Conservation (phyloP, 176 grass and related monocot species). For the Rhynchospora breviuscula region DNA sequence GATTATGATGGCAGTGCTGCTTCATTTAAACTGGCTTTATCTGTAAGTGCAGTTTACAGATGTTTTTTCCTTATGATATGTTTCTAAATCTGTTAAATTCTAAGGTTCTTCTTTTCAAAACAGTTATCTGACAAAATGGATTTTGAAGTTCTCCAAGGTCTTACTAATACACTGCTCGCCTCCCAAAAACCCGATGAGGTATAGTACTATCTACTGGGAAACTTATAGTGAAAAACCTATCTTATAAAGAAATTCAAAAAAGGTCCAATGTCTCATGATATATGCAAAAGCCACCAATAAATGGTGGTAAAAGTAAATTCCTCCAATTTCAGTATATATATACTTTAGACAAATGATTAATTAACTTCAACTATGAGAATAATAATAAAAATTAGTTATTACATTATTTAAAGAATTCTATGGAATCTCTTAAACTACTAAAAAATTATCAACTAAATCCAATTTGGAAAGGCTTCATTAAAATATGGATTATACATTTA, state of each 20-base stretch:
- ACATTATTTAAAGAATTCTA: not conserved
- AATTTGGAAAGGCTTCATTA: not conserved
- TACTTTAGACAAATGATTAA: not conserved
- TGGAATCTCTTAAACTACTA: not conserved
- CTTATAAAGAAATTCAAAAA: not conserved
- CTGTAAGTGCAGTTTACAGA: slow-evolving; percentile 35
- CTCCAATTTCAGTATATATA: not conserved
- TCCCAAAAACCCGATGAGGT: slow-evolving; percentile 80
- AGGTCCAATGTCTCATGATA: not conserved
- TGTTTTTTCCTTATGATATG: slow-evolving; percentile 11
- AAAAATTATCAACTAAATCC: not conserved
- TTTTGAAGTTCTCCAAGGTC: slow-evolving; percentile 78
- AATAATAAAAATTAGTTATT: not conserved
- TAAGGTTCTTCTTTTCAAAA: slow-evolving; percentile 24
- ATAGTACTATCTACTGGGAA: slow-evolving; percentile 1
- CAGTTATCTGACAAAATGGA: slow-evolving; percentile 70
- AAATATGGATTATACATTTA: not conserved
- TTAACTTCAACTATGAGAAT: not conserved
- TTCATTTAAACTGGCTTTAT: slow-evolving; percentile 61
- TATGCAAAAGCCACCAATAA: not conserved
- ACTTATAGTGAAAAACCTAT: not conserved
- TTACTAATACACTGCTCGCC: slow-evolving; percentile 85
- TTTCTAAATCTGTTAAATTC: slow-evolving; percentile 9
- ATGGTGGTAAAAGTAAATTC: not conserved
- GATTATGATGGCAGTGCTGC: slow-evolving; percentile 82